These are phyloP conservation scores for Xylogone sp. DNA, from an alignment of 2,329 filamentous ascomycete species.

Conservation along the genomic window DNA sequence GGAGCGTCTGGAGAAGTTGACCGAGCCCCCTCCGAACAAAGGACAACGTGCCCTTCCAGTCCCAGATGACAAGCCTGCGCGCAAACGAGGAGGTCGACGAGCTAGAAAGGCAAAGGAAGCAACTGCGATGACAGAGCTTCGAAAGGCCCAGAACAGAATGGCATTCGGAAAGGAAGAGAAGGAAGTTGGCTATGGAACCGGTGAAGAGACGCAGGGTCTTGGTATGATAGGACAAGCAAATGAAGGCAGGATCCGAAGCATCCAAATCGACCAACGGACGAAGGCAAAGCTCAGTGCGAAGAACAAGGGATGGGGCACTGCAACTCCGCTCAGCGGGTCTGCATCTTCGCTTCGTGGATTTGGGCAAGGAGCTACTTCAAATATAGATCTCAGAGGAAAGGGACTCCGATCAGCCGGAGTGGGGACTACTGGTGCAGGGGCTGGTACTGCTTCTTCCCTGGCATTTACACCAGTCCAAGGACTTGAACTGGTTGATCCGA, in stretches of 20 bases:
- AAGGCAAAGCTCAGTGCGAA: conserved; percentile 91
- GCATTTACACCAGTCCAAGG: conserved; percentile 95
- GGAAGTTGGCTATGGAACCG: conserved; percentile 85
- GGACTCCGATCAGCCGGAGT: conserved; percentile 76
- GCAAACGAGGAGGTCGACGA: conserved; percentile 86
- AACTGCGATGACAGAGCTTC: conserved; percentile 91
- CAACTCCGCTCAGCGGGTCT: conserved; percentile 58
- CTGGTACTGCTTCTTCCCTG: conserved; percentile 79
- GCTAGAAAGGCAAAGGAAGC: conserved; percentile 96
- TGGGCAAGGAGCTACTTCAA: conserved; percentile 57
- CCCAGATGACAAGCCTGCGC: conserved; percentile 43
- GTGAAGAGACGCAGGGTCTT: conserved; percentile 80
- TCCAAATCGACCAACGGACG: conserved; percentile 90
- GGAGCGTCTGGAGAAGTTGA: conserved; percentile 85
- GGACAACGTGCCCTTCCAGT: conserved; percentile 12
- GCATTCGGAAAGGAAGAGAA: conserved; percentile 93
- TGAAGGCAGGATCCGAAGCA: conserved; percentile 81
- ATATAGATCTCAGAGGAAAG: conserved; percentile 69
- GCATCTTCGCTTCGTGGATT: conserved; percentile 83
- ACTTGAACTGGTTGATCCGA: conserved; percentile 91
- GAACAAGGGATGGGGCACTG: conserved; percentile 89
- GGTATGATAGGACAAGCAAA: conserved; percentile 92
- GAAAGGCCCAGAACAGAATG: conserved; percentile 94
- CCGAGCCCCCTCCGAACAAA: conserved; percentile 80
- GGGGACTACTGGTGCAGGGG: conserved; percentile 60